These are phyloP conservation scores for Graphiopsis chlorocephala DNA, from an alignment of 2,329 filamentous ascomycete species.

Conservation along the genomic window DNA sequence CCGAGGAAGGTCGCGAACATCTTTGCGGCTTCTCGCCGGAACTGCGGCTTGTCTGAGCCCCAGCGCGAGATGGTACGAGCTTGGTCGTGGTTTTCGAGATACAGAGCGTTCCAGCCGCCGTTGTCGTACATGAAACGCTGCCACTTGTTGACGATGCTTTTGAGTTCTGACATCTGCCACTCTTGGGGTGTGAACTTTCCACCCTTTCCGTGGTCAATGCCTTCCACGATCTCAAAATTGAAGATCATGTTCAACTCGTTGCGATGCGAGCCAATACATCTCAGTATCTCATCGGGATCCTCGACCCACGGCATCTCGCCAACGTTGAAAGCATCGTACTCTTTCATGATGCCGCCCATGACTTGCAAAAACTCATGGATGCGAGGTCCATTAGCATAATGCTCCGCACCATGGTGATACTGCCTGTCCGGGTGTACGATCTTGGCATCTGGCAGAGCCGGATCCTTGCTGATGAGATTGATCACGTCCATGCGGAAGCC, in stretches of 20 bases:
- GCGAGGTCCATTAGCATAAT: slow-evolving; percentile 35
- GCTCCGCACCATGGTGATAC: slow-evolving; percentile 19
- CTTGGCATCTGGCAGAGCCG: slow-evolving; percentile 25
- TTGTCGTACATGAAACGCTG: slow-evolving; percentile 59
- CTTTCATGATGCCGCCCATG: slow-evolving; percentile 41
- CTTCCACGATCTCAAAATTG: slow-evolving; percentile 61
- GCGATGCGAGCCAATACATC: slow-evolving; percentile 50
- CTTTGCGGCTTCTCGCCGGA: slow-evolving; percentile 53
- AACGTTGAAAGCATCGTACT: slow-evolving; percentile 50
- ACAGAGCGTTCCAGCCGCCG: slow-evolving; percentile 62
- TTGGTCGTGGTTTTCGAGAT: slow-evolving; percentile 65
- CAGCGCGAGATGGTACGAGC: slow-evolving; percentile 58
- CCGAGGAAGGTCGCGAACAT: slow-evolving; percentile 42
- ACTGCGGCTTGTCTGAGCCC: slow-evolving; percentile 47
- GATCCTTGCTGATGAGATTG: slow-evolving; percentile 30
- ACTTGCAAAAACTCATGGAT: slow-evolving; percentile 49
- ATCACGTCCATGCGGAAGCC: slow-evolving; percentile 39
- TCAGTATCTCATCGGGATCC: slow-evolving; percentile 49
- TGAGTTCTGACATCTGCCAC: slow-evolving; percentile 47
- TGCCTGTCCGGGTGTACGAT: slow-evolving; percentile 20
- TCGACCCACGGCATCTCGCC: slow-evolving; percentile 48
- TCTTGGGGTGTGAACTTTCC: slow-evolving; percentile 48
- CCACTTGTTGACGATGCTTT: slow-evolving; percentile 55
- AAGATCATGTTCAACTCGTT: slow-evolving; percentile 69
- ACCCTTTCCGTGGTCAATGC: slow-evolving; percentile 46